These are phyloP conservation scores for Zasmidium angulare DNA, from an alignment of 2,329 filamentous ascomycete genomes.

Conservation along the genomic window DNA sequence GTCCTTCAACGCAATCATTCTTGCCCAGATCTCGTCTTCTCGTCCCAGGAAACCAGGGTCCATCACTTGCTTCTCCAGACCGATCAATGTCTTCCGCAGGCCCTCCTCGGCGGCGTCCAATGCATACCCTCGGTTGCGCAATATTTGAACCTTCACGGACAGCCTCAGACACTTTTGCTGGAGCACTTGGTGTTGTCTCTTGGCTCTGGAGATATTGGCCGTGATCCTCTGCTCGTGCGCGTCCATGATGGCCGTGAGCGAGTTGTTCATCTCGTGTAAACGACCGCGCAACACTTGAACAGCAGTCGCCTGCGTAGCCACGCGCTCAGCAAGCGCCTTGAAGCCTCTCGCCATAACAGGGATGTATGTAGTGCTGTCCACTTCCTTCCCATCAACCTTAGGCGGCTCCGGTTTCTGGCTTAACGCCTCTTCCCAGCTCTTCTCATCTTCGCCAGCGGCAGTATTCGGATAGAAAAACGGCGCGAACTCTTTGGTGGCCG, in stretches of 20 bases:
- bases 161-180: conserved; percentile 72
- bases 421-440: conserved; percentile 81
- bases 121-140: conserved; percentile 78
- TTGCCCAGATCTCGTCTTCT: conserved; percentile 83
- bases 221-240: conserved; percentile 75
- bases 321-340: conserved; percentile 66
- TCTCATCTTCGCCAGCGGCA: conserved; percentile 62
- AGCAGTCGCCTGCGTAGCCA: conserved; percentile 69
- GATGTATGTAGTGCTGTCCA: conserved; percentile 59
- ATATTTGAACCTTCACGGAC: conserved; percentile 75
- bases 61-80: conserved; percentile 67
- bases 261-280: conserved; percentile 77
- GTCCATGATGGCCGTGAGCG: conserved; percentile 69
- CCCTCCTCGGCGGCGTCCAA: conserved; percentile 78
- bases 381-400: conserved; percentile 23
- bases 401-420: conserved; percentile 67
- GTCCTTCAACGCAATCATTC: conserved; percentile 72
- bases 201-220: conserved; percentile 70
- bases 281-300: conserved; percentile 69
- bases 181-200: conserved; percentile 69
- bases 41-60: conserved; percentile 74
- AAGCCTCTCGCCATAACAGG: conserved; percentile 76
- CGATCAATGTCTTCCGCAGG: conserved; percentile 68
- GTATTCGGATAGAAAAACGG: conserved; percentile 72
- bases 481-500: conserved; percentile 71